Evolutionary conservation across 106 monocot genomes (phyloP).

Genomic region (Iris macrosiphon): DNA sequence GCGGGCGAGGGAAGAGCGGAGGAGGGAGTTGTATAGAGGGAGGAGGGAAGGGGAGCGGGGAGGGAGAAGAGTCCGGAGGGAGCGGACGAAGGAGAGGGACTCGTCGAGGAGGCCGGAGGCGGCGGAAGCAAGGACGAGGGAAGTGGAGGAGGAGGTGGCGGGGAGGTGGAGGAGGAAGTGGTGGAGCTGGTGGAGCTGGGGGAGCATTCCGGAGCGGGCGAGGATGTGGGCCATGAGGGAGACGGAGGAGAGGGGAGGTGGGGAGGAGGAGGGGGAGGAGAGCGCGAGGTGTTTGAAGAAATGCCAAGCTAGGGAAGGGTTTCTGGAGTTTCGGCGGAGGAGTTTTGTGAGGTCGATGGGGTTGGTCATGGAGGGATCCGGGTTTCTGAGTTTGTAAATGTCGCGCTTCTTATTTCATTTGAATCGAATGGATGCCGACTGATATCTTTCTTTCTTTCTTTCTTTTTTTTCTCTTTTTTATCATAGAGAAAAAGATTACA

Average conservation of each 20-base stretch:
- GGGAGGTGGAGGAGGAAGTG: conserved; percentile 26
- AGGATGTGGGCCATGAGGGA: conserved; percentile 30
- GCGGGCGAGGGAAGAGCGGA: conserved; percentile 27
- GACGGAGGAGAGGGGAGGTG: conserved; percentile 14
- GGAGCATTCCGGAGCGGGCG: conserved; percentile 20
- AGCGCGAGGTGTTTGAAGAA: conserved; percentile 37
- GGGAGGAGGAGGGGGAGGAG: conserved; percentile 11
- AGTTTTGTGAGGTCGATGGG: background rate
- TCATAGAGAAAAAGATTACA: too few species aligned
- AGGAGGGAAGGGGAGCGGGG: conserved; percentile 35
- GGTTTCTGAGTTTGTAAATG: too few species aligned
- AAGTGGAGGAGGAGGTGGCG: conserved; percentile 10
- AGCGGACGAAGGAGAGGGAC: conserved; percentile 39
- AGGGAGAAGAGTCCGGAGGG: conserved; percentile 39
- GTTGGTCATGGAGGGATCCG: too few species aligned
- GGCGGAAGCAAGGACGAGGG: conserved; percentile 24
- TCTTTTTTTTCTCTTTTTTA: too few species aligned
- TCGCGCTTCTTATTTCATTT: too few species aligned
- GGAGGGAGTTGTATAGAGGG: conserved; percentile 43
- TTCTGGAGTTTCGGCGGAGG: conserved; percentile 22
- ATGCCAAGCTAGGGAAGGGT: conserved; percentile 42
- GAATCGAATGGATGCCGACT: too few species aligned
- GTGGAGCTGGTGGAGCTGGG: conserved; percentile 38
- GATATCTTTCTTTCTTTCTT: too few species aligned
- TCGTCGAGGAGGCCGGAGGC: conserved; percentile 20